Evolutionary conservation across 345 rosid genomes (phyloP), one percentile per base, ranked within the genome.

Genomic region (Gossypium mustelinum): DNA sequence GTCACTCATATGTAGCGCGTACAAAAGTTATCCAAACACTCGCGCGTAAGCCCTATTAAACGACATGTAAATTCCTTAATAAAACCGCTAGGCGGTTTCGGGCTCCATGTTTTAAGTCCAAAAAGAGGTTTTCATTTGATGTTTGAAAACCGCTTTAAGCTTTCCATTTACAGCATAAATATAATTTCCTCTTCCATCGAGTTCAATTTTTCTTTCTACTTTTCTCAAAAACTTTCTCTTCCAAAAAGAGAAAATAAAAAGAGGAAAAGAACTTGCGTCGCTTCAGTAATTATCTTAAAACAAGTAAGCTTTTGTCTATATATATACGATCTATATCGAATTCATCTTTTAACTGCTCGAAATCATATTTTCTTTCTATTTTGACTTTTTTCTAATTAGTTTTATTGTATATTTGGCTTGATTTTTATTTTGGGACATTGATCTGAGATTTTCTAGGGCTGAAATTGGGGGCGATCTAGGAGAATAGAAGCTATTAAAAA

Each of bases 141-240:
- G 48, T 25, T 43, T 41, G 73, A 75, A 54, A 24, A 75, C 78
- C 65, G 55, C 73, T 44, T 22, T 54, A 4, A 55, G 65, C 63
- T 75, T 57, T 75, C 78, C 78, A 65, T 52, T 43, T 75, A 75
- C 12, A 75, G 72, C 61, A 59, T 9, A 69, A 60, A 47, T 9
- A 44, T 24, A n/a, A 8, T 50, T 48, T 25, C 8, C 39, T 24
- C 5, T 27, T 8, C 0, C 13, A 22, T 58, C 63, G 7, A 58
- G 63, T 24, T 57, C 62, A 57, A 57, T 22, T 12, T 8, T 0
- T 34, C 7, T n/a, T 27, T 43, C 16, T 70, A 3, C 61, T 34
- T 71, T 17, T 55, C 74, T 71, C 63, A 65, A 44, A 65, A 65
- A 11, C 62, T 69, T 7, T 11, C 47, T 47, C n/a, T 16, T 39